Evolutionary conservation across 108 stramenopile species (phyloP).

Genomic region (Cyclotella kingstonii): DNA sequence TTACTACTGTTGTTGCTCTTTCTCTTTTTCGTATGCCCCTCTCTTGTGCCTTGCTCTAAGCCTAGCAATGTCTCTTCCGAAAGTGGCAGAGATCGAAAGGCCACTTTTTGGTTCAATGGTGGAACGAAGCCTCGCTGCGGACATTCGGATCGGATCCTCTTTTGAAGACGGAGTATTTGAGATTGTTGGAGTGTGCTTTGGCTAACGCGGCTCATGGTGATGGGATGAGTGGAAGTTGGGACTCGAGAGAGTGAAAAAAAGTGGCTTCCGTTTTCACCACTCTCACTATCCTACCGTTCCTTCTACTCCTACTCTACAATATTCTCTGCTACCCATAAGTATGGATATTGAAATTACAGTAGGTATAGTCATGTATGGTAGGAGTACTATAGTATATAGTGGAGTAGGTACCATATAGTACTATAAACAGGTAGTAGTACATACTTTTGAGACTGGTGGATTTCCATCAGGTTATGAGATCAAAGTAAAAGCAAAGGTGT

Average conservation of each 20-base stretch:
- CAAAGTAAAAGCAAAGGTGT: background rate
- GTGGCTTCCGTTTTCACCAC: background rate
- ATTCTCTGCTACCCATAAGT: too few relatives aligned
- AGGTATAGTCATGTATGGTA: too few relatives aligned
- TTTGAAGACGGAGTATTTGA: conserved; percentile 25
- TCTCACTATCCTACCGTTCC: background rate
- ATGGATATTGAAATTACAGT: too few relatives aligned
- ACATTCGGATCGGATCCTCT: conserved; percentile 62
- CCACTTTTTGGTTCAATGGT: conserved; percentile 64
- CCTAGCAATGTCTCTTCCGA: conserved; percentile 68
- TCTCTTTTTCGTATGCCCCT: conserved; percentile 15
- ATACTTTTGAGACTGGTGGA: background rate
- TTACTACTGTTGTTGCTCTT: conserved; percentile 21
- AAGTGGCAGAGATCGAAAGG: conserved; percentile 76
- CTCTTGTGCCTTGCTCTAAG: conserved; percentile 75
- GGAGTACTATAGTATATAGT: background rate
- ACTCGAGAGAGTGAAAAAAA: background rate
- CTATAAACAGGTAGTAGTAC: background rate
- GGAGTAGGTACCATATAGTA: background rate
- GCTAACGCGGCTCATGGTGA: background rate
- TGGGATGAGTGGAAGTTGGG: background rate
- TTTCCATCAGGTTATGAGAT: conserved; percentile 1
- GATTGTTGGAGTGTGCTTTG: conserved; percentile 17
- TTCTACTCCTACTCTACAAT: too few relatives aligned
- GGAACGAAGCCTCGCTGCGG: conserved; percentile 69